Evolutionary conservation across 352 stramenopile genomes (phyloP).

Genomic region (Globisporangium heterothallicum): DNA sequence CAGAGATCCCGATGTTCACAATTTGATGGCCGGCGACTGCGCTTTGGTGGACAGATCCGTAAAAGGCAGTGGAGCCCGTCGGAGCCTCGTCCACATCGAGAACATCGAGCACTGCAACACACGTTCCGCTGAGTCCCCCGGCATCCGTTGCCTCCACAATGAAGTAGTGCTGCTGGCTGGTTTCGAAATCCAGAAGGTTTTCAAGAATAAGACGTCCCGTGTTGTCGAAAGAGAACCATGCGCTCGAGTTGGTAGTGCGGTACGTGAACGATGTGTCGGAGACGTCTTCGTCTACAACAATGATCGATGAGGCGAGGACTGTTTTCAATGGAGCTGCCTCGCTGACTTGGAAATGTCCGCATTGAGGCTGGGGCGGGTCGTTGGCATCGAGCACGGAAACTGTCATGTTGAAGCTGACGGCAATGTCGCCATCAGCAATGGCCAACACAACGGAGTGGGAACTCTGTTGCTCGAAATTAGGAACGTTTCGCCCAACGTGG

Average conservation of each 20-base stretch:
- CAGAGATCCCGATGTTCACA: constrained; percentile 1
- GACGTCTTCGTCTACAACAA: constrained; percentile 23
- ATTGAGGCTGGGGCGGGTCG: constrained; percentile 19
- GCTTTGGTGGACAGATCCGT: constrained; percentile 25
- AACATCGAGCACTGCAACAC: constrained; percentile 29
- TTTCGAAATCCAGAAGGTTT: constrained; percentile 32
- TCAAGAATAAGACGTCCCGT: constrained; percentile 25
- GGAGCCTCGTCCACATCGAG: constrained; percentile 37
- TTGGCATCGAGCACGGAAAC: constrained; percentile 20
- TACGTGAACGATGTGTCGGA: constrained; percentile 17
- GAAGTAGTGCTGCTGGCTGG: constrained; percentile 20
- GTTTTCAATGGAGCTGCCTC: constrained; percentile 21
- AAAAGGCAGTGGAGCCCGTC: constrained; percentile 22
- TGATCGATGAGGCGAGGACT: constrained; percentile 10
- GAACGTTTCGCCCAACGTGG: constrained; percentile 19
- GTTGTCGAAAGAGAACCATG: constrained; percentile 27
- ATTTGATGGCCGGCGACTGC: constrained; percentile 14
- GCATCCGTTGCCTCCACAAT: constrained; percentile 25
- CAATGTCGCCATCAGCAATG: constrained; percentile 1
- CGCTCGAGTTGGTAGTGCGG: constrained; percentile 15
- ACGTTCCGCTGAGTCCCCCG: constrained; percentile 27
- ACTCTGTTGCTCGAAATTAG: constrained; percentile 32
- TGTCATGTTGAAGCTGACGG: constrained; percentile 7
- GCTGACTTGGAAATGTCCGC: constrained; percentile 9
- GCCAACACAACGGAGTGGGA: constrained; percentile 4